Evolutionary conservation across 108 stramenopile species (phyloP), one percentile per base, ranked within the genome.

Genomic region (Cyclotella kingstonii): DNA sequence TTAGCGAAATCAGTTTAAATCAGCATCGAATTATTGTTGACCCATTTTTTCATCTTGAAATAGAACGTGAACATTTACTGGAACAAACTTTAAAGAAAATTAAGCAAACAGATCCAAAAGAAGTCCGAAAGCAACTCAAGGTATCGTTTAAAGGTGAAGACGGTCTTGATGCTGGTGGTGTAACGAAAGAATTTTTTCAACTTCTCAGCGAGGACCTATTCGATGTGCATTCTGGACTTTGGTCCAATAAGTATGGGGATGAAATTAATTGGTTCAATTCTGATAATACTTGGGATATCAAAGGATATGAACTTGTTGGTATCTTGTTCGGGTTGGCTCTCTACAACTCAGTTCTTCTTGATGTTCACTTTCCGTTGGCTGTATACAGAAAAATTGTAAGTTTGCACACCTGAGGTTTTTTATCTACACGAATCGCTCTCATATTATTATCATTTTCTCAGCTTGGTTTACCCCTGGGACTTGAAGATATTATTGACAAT

Each of bases 121-220:
- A 89, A 29, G 63, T 94, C 2, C 75, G 82, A 29, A 92, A 92
- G 50, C 79, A 77, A 15, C 70, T 96, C 1, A 59, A 76, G 57
- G 84, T 95, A 22, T 74, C 77, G 10, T 94, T 96, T 66, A 79
- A 86, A 48, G 93, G 87, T n/a, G 97, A 97, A 72, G 90, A 90
- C 19, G 97, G 94, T 47, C 59, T 97, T 18, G 97, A 97, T 78
- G 95, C 93, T 6, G 97, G 97, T 12, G 97, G 97, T 7, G 94
- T 96, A 2, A 87, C 91, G 1, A 94, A 94, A 61, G 97, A 97
- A 73, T 97, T 95, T 69, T 94, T 94, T 53, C 95, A 96, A 60
- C 81, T 97, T 6, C 59, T 96, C 31, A 79, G 77, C 38, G 77
- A 81, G 36, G 79, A 96, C 50, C 68, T 97, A 4, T 91, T 96